These are phyloP conservation scores for Dimocarpus longan DNA, from an alignment of 345 rosid species.

Conservation along the genomic window DNA sequence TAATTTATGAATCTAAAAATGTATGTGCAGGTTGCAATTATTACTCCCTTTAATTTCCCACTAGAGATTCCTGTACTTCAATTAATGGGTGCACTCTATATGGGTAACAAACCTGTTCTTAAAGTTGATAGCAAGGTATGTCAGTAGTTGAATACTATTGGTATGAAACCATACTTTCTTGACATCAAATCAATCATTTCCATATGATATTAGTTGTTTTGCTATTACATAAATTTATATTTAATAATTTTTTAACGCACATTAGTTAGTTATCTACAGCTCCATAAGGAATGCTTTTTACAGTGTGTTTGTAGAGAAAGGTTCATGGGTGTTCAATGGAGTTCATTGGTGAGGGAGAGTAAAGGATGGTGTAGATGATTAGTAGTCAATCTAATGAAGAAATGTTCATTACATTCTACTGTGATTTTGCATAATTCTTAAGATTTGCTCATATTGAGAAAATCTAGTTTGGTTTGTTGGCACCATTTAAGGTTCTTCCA, in stretches of 20 bases:
- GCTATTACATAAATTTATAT: background rate
- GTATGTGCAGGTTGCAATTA: slow-evolving; percentile 74
- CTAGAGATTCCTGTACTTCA: slow-evolving; percentile 97
- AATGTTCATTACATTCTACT: background rate
- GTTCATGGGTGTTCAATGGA: background rate
- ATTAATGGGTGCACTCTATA: slow-evolving; percentile 94
- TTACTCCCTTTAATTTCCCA: slow-evolving; percentile 97
- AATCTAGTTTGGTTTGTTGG: background rate
- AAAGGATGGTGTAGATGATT: background rate
- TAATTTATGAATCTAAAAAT: slow-evolving; percentile 5
- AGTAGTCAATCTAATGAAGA: background rate
- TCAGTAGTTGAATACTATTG: slow-evolving; percentile 5
- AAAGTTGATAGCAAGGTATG: slow-evolving; percentile 97
- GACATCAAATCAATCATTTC: background rate
- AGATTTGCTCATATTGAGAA: background rate
- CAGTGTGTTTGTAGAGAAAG: background rate
- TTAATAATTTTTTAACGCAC: background rate
- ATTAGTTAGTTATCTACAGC: background rate
- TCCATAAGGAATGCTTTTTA: background rate
- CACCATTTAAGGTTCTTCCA: background rate
- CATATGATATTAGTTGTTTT: background rate
- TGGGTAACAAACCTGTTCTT: slow-evolving; percentile 96
- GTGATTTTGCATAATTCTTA: background rate
- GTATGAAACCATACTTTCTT: slow-evolving; percentile 5
- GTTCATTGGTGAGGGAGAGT: background rate